A percentile compares a stretch with the other conserved stretches of the same genome.
phyloP scores from a whole-genome alignment of 1,284 basidiomycete species.

The Microstroma glucosiphilum region DNA sequence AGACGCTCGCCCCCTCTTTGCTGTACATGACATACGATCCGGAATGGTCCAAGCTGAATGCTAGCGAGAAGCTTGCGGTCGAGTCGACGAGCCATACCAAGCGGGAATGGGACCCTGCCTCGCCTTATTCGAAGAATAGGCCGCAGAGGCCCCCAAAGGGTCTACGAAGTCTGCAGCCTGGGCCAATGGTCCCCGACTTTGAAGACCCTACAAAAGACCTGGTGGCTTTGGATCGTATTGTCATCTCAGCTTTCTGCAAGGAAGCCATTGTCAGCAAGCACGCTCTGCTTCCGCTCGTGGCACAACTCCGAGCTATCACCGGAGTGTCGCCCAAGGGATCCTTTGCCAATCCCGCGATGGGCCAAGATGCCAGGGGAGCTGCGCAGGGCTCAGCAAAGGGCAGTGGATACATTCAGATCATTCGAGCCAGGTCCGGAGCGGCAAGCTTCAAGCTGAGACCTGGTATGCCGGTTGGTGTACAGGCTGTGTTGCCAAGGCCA shows the following conservation, averaged over 20 bases:
- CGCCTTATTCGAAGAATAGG: slow-evolving; percentile 72
- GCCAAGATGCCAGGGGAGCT: background rate
- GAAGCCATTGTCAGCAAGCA: slow-evolving; percentile 65
- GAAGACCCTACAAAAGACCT: slow-evolving; percentile 27
- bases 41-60: slow-evolving; percentile 12
- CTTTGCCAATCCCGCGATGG: slow-evolving; percentile 25
- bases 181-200: slow-evolving; percentile 23
- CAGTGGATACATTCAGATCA: slow-evolving; percentile 62
- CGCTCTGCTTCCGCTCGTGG: slow-evolving; percentile 74
- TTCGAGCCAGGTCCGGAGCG: slow-evolving; percentile 70
- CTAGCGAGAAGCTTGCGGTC: slow-evolving; percentile 16
- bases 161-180: slow-evolving; percentile 50
- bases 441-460: slow-evolving; percentile 77
- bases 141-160: slow-evolving; percentile 65
- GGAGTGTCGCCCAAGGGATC: slow-evolving; percentile 62
- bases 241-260: slow-evolving; percentile 50
- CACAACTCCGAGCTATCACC: slow-evolving; percentile 78
- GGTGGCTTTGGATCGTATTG: slow-evolving; percentile 74
- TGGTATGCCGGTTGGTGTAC: slow-evolving; percentile 75
- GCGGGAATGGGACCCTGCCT: slow-evolving; percentile 66
- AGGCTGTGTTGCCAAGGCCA: slow-evolving; percentile 80
- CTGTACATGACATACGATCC: slow-evolving; percentile 87
- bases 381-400: background rate
- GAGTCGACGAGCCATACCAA: slow-evolving; percentile 30
- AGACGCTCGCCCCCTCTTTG: slow-evolving; percentile 74